A percentile compares a stretch with the other conserved stretches of the same genome.
Evolutionary conservation across 306 rosid genomes (phyloP).

Genomic region (Alnus glutinosa): DNA sequence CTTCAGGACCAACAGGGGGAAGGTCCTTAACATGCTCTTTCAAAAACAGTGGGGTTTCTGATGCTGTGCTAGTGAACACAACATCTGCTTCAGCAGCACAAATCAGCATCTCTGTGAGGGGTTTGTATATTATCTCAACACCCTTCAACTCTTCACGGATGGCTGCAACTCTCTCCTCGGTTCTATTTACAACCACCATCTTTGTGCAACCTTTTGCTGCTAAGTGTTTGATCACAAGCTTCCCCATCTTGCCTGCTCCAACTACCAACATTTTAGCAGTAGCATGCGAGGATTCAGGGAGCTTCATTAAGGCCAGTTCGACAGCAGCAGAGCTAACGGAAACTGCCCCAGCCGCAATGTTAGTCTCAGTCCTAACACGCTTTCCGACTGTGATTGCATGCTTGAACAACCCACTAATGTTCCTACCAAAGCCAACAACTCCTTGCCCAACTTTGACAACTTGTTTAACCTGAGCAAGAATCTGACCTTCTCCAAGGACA

Average conservation of each 20-base stretch:
- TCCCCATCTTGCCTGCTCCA: constrained; percentile 99
- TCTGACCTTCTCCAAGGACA: constrained; percentile 99
- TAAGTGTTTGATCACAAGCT: constrained; percentile 95
- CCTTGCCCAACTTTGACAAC: constrained; percentile 99
- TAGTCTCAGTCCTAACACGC: constrained; percentile 94
- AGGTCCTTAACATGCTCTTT: constrained; percentile 70
- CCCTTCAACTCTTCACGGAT: constrained; percentile 70
- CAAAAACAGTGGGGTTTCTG: constrained; percentile 81
- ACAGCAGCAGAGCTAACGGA: constrained; percentile 99
- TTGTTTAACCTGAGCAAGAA: constrained; percentile 98
- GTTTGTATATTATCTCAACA: constrained; percentile 77
- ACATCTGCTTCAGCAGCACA: constrained; percentile 81
- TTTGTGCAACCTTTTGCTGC: constrained; percentile 85
- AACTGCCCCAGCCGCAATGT: constrained; percentile 97
- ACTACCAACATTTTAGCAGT: constrained; percentile 75
- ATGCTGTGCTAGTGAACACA: constrained; percentile 90
- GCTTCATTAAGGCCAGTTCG: constrained; percentile 89
- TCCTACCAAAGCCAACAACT: constrained; percentile 90
- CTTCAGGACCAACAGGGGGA: constrained; percentile 62
- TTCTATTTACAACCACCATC: constrained; percentile 90
- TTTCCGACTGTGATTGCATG: constrained; percentile 97
- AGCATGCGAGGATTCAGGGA: constrained; percentile 68
- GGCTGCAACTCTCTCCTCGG: constrained; percentile 82
- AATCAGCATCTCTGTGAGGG: constrained; percentile 79
- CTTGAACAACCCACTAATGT: constrained; percentile 93